Conservation (phyloP, 2,329 filamentous ascomycete genomes). For the Acarospora socialis region DNA sequence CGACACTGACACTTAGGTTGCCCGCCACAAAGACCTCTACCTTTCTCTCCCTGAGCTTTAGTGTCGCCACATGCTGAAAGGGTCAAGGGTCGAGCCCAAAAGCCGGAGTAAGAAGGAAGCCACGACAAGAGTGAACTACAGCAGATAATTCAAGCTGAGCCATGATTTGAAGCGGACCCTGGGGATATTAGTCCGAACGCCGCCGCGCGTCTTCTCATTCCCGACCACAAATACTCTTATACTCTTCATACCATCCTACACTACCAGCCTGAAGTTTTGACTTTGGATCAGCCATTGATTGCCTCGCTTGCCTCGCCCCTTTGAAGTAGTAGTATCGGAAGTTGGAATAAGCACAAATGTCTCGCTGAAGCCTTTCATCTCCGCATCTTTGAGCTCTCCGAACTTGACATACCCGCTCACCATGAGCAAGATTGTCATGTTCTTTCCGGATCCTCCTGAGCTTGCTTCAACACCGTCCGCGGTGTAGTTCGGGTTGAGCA, state of each 20-base stretch:
- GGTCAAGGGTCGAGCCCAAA: too few relatives aligned
- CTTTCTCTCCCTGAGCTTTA: too few relatives aligned
- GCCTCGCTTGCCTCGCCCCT: constrained; percentile 37
- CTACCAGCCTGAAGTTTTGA: constrained; percentile 52
- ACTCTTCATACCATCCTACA: constrained; percentile 24
- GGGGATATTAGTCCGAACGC: too few relatives aligned
- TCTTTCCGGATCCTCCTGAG: constrained; percentile 28
- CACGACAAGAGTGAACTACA: too few relatives aligned
- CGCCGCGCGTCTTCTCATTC: too few relatives aligned
- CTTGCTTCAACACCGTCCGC: constrained; percentile 20
- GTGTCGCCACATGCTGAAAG: too few relatives aligned
- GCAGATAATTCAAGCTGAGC: too few relatives aligned
- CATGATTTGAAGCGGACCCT: too few relatives aligned
- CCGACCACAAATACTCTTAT: too few relatives aligned
- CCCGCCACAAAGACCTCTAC: too few relatives aligned
- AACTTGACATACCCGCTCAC: constrained; percentile 60
- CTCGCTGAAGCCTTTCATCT: constrained; percentile 61
- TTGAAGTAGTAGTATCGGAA: constrained; percentile 38
- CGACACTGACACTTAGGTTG: too few relatives aligned
- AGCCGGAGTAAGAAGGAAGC: too few relatives aligned
- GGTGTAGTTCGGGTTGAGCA: constrained; percentile 56
- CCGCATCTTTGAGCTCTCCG: constrained; percentile 46
- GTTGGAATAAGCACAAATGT: constrained; percentile 70
- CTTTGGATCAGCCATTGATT: constrained; percentile 54
- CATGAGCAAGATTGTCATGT: constrained; percentile 45